phyloP scores from a whole-genome alignment of 2,329 filamentous ascomycete genomes.

The Aspergillus tamarii region DNA sequence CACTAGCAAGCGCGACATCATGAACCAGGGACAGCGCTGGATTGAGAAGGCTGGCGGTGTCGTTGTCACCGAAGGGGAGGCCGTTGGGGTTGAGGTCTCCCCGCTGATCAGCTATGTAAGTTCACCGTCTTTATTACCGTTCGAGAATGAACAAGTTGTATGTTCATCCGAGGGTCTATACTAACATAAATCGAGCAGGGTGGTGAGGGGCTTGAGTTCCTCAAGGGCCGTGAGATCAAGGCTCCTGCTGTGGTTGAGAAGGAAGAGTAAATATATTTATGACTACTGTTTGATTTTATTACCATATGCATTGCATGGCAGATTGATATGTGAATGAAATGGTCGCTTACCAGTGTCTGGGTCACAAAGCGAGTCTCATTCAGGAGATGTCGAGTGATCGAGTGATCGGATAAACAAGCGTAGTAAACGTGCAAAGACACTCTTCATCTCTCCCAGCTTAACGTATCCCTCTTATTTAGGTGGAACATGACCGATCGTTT shows the following conservation, averaged over 20 bases:
- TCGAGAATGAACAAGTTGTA: background rate
- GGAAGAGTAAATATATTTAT: conserved; percentile 44
- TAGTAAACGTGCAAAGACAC: background rate
- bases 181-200: conserved; percentile 46
- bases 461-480: background rate
- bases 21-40: conserved; percentile 88
- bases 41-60: conserved; percentile 74
- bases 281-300: background rate
- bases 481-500: background rate
- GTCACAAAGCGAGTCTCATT: background rate
- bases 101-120: conserved; percentile 94
- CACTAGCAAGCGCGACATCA: conserved; percentile 87
- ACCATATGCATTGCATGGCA: background rate
- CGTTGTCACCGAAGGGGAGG: conserved; percentile 65
- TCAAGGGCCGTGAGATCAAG: conserved; percentile 62
- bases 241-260: conserved; percentile 67
- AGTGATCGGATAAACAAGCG: background rate
- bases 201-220: conserved; percentile 66
- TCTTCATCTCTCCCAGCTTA: background rate
- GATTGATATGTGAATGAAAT: conserved; percentile 11
- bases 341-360: background rate
- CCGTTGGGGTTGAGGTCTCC: conserved; percentile 81
- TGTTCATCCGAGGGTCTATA: background rate
- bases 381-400: background rate
- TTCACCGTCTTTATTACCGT: conserved; percentile 31